phyloP scores from a whole-genome alignment of 306 rosid genomes.

The Purshia tridentata region DNA sequence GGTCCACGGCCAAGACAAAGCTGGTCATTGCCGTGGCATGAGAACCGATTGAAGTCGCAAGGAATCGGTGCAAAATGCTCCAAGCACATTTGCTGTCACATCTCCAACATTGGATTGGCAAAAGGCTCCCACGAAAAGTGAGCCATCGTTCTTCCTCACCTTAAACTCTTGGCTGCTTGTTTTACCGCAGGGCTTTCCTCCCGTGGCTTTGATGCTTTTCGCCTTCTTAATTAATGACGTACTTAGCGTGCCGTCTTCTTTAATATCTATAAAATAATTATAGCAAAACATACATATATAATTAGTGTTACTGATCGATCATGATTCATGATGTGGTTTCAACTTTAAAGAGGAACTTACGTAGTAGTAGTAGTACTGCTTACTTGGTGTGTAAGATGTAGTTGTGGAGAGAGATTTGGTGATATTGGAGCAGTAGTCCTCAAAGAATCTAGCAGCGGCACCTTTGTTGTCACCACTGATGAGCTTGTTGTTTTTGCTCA shows the following conservation, averaged over 20 bases:
- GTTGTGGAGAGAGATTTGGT: conserved; percentile 14
- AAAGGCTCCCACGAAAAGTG: conserved; percentile 76
- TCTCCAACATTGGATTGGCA: conserved; percentile 95
- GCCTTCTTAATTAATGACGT: conserved; percentile 41
- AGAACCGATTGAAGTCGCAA: conserved; percentile 70
- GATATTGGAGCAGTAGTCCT: conserved; percentile 41
- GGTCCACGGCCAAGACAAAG: conserved; percentile 84
- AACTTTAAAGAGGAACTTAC: too few relatives aligned
- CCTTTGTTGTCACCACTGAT: conserved; percentile 91
- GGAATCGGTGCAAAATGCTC: conserved; percentile 77
- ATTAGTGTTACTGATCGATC: too few relatives aligned
- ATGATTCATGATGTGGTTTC: too few relatives aligned
- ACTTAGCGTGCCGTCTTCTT: too few relatives aligned
- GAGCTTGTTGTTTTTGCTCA: conserved; percentile 75
- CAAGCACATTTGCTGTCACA: conserved; percentile 76
- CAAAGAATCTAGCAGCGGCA: conserved; percentile 75
- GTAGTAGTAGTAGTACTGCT: neutral
- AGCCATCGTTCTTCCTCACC: conserved; percentile 69
- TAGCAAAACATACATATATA: too few relatives aligned
- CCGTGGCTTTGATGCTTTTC: conserved; percentile 48
- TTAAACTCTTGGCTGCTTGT: conserved; percentile 51
- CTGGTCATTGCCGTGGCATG: conserved; percentile 71
- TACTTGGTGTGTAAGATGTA: conserved; percentile 31
- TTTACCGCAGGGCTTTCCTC: conserved; percentile 52
- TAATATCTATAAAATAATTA: too few relatives aligned